Evolutionary conservation across 306 rosid species (phyloP).

Genomic region (Prunus fruticosa): DNA sequence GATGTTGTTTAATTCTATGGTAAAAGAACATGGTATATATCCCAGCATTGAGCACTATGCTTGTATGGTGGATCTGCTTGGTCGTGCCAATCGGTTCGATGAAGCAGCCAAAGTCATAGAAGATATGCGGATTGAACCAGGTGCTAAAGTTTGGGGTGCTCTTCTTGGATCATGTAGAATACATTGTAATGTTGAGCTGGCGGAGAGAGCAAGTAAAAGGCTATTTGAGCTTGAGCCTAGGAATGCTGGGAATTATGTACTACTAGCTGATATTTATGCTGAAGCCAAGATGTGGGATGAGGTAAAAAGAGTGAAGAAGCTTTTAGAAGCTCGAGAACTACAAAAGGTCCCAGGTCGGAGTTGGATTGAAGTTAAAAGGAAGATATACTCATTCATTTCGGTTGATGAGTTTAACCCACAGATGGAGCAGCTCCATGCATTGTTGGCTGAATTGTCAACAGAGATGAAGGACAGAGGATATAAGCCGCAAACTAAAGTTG

Average conservation of each 20-base stretch:
- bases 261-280: no score
- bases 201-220: constrained; percentile 68
- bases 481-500: constrained; percentile 59
- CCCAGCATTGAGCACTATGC: constrained; percentile 86
- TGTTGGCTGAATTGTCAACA: no score
- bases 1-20: constrained; percentile 62
- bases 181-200: constrained; percentile 78
- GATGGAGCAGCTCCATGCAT: no score
- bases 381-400: no score
- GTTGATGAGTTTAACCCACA: no score
- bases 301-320: no score
- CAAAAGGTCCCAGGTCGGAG: no score
- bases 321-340: no score
- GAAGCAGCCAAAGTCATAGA: constrained; percentile 81
- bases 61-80: constrained; percentile 94
- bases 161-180: constrained; percentile 88
- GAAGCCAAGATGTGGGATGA: no score
- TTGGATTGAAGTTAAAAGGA: no score
- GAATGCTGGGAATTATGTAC: no score
- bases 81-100: constrained; percentile 78
- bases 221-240: constrained; percentile 86
- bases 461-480: no score
- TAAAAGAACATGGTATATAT: constrained; percentile 44
- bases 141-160: constrained; percentile 83
- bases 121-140: constrained; percentile 70